phyloP scores from a whole-genome alignment of 257 asterid species.

The Eustoma russellianum region DNA sequence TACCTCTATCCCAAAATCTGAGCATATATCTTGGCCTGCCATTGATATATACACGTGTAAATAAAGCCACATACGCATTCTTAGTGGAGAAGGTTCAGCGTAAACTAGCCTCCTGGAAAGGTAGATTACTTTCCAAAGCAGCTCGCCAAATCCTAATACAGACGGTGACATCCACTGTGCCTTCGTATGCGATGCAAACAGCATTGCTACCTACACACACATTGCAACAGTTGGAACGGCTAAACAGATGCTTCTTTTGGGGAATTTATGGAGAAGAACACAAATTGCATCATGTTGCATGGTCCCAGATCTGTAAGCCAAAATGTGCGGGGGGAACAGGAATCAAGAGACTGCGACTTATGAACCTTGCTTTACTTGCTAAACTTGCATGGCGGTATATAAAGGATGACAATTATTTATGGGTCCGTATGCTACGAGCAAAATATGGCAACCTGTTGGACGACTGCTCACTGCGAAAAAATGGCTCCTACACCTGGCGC shows the following conservation, averaged over 20 bases:
- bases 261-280: background rate
- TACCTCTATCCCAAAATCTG: background rate
- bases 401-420: background rate
- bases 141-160: background rate
- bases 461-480: too few relatives aligned
- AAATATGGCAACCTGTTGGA: too few relatives aligned
- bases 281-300: background rate
- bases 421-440: background rate
- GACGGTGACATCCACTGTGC: background rate
- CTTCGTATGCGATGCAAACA: too few relatives aligned
- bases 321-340: too few relatives aligned
- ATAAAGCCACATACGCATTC: background rate
- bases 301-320: background rate
- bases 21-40: background rate
- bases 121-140: too few relatives aligned
- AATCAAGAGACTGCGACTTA: too few relatives aligned
- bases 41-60: background rate
- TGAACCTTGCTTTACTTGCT: background rate
- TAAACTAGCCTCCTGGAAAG: background rate
- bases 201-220: background rate
- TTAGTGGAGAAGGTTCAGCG: background rate
- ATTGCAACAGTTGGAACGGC: background rate
- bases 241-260: too few relatives aligned
- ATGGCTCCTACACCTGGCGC: too few relatives aligned
- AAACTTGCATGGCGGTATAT: background rate